Base-by-base conservation (phyloP, 805 yeast species). In the Candida boidinii region DNA sequence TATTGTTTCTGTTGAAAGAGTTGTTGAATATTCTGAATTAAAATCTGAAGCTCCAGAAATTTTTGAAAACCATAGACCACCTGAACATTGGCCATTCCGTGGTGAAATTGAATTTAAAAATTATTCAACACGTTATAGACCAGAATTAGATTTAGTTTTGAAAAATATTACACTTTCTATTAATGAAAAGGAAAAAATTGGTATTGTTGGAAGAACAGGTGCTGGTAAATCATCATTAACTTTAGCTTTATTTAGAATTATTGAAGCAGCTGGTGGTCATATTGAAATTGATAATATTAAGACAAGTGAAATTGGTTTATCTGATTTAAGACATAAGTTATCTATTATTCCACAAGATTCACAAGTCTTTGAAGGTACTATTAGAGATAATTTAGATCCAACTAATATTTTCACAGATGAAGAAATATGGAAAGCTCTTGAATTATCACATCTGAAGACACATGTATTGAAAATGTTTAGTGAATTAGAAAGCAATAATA, bases 161-260 rank as follows among this genome's bases (percentile, higher is more conserved):
- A 81, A 77, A 46, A 63, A 77, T 37, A 71, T 90, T 45, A 67
- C 62, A 37, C 50, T 90, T 17, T 59, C 69, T 10, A 74, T 90
- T 45, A 67, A 74, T 30, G 74, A 88, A 1, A 64, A 71, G 36
- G 96, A 90, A 53, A 90, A 90, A 56, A 67, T 88, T 50, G 97
- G 97, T 40, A 87, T 88, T 56, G 96, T 90, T 36, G 97, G 97
- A 17, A 73, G 97, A 53, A 88, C 97, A 0, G 97, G 97, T 42
- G 96, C 96, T 2, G 97, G 97, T 42, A 87, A 87, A 56, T 79
- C 92, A 0, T 79, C 95, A 1, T 66, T 87, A 48, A 81, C 95
- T 0, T 60, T 85, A 48, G 92, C 96, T 0, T 60, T 87, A 25
- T 87, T 84, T 66, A 64, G 96, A 45, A 73, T 87, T 29, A 83